These are phyloP conservation scores for Picea engelmannii DNA, from an alignment of 83 land plant genomes.

Conservation along the genomic window DNA sequence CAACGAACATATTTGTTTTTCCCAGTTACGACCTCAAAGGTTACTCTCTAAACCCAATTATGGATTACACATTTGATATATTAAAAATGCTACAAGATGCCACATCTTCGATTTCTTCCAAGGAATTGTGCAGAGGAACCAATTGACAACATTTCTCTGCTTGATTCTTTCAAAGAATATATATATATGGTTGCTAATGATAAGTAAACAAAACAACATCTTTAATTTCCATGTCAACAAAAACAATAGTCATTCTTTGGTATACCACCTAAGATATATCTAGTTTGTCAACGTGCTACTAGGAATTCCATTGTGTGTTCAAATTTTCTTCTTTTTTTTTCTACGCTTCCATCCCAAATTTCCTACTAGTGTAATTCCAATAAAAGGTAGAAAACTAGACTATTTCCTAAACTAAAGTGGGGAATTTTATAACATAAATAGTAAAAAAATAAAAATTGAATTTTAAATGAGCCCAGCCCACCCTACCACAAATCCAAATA, in stretches of 20 bases:
- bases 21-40: too few species aligned
- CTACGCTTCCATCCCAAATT: neutral
- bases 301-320: neutral
- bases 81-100: too few species aligned
- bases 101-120: too few species aligned
- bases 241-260: neutral
- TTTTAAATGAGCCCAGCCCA: neutral
- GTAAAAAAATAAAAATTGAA: slow-evolving; percentile 8
- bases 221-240: neutral
- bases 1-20: too few species aligned
- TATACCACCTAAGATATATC: neutral
- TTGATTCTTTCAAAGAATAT: too few species aligned
- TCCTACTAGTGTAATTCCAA: neutral
- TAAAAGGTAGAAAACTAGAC: slow-evolving; percentile 7
- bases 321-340: neutral
- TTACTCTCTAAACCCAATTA: too few species aligned
- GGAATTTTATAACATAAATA: neutral
- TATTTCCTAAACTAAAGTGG: neutral
- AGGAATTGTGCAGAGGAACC: too few species aligned
- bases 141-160: too few species aligned
- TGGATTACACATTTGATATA: too few species aligned
- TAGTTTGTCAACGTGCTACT: neutral
- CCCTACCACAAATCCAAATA: neutral
- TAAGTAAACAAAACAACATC: neutral
- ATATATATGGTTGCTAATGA: neutral